Evolutionary conservation across 139 green algal species (phyloP).

Genomic region (Micromonas pusilla): DNA sequence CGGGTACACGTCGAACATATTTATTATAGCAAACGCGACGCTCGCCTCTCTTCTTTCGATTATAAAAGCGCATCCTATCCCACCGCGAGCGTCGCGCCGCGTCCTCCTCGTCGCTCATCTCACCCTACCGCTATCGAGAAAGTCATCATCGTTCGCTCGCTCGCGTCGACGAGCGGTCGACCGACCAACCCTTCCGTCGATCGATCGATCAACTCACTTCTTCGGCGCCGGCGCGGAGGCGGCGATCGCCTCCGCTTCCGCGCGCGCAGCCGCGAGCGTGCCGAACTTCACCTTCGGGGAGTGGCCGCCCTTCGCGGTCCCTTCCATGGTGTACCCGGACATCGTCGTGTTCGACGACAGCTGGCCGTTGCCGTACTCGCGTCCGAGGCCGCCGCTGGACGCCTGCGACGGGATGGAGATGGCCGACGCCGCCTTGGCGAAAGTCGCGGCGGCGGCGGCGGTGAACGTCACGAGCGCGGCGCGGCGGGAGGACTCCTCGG

Average conservation of each 20-base stretch:
- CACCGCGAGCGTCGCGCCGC: no score
- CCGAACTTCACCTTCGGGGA: slow-evolving; percentile 11
- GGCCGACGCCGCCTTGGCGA: neutral
- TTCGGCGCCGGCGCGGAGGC: neutral
- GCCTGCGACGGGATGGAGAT: slow-evolving; percentile 17
- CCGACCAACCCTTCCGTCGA: no score
- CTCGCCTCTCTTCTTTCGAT: no score
- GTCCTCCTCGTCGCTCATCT: no score
- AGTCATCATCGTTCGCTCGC: no score
- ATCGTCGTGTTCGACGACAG: neutral
- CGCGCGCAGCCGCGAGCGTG: neutral
- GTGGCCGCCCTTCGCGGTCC: neutral
- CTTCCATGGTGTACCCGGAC: slow-evolving; percentile 7
- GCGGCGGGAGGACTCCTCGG: slow-evolving; percentile 2
- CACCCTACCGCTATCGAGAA: no score
- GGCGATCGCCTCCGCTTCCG: neutral
- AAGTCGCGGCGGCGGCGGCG: neutral
- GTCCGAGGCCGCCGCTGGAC: neutral
- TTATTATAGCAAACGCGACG: no score
- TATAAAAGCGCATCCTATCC: no score
- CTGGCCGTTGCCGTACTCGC: neutral
- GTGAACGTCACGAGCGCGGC: slow-evolving; percentile 3
- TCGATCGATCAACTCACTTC: neutral
- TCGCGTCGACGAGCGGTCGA: no score
- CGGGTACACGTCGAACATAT: neutral